Evolutionary conservation across 2,329 filamentous ascomycete genomes (phyloP).

Genomic region (Aspergillus novofumigatus): DNA sequence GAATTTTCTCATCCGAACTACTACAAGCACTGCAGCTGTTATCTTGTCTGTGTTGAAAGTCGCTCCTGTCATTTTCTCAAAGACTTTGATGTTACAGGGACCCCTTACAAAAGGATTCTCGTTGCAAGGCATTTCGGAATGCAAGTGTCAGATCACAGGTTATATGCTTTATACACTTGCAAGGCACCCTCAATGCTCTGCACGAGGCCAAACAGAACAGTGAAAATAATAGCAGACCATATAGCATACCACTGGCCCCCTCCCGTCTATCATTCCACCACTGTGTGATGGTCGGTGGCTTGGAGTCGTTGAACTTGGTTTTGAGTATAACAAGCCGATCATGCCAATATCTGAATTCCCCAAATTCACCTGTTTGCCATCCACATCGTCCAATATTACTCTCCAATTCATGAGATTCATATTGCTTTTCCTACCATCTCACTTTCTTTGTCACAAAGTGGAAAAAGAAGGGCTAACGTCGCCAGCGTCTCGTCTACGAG

Average conservation of each 20-base stretch:
- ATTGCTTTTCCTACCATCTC: background rate
- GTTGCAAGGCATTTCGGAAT: no score
- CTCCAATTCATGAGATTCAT: background rate
- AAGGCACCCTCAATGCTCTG: conserved; percentile 42
- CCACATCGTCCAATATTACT: background rate
- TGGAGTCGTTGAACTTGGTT: conserved; percentile 39
- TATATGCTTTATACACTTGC: conserved; percentile 34
- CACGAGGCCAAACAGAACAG: conserved; percentile 39
- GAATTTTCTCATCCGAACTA: no score
- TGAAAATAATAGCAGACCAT: conserved; percentile 42
- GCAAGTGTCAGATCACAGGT: background rate
- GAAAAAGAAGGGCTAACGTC: background rate
- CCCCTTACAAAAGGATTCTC: no score
- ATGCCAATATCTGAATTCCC: conserved; percentile 39
- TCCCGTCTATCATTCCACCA: conserved; percentile 41
- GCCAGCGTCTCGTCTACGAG: conserved; percentile 1
- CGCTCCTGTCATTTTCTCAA: no score
- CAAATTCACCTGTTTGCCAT: conserved; percentile 16
- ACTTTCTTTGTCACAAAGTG: background rate
- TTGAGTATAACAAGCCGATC: conserved; percentile 44
- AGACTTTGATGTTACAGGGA: no score
- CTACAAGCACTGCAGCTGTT: no score
- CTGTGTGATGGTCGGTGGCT: conserved; percentile 28
- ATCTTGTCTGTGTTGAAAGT: no score
- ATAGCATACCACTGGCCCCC: conserved; percentile 44